Percentiles rank a stretch among this genome's conserved stretches.
Evolutionary conservation across 2,329 filamentous ascomycete species (phyloP).

Genomic region (Trichoderma sp.): DNA sequence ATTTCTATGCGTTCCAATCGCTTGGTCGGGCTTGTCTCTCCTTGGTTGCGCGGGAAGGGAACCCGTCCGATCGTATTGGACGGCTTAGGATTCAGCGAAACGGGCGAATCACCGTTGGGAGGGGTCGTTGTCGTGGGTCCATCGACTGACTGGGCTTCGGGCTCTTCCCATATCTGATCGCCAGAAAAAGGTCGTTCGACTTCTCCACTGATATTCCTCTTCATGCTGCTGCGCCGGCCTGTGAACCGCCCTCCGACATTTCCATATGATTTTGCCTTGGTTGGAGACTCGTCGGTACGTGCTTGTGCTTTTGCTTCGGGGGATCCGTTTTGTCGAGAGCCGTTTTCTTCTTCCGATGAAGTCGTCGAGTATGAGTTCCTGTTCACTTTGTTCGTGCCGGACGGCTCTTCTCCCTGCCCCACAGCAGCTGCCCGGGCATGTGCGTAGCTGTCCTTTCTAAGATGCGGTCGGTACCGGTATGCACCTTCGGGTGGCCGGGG

Average conservation of each 20-base stretch:
- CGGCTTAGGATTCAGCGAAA: constrained; percentile 38
- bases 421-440: constrained; percentile 64
- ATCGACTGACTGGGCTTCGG: constrained; percentile 48
- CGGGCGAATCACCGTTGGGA: constrained; percentile 35
- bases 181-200: constrained; percentile 67
- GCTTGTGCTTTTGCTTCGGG: constrained; percentile 30
- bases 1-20: constrained; percentile 66
- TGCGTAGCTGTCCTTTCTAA: constrained; percentile 71
- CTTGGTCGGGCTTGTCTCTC: constrained; percentile 38
- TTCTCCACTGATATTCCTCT: constrained; percentile 71
- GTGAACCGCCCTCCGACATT: constrained; percentile 40
- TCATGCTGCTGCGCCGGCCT: constrained; percentile 63
- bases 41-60: constrained; percentile 41
- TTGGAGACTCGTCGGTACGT: constrained; percentile 24
- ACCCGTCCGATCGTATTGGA: constrained; percentile 36
- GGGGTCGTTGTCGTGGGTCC: constrained; percentile 18
- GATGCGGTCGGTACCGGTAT: constrained; percentile 67
- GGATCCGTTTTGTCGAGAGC: constrained; percentile 35
- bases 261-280: constrained; percentile 44
- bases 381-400: constrained; percentile 34
- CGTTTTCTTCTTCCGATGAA: constrained; percentile 51
- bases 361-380: constrained; percentile 40
- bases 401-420: constrained; percentile 45
- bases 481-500: constrained; percentile 61
- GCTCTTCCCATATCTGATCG: constrained; percentile 89